phyloP scores from a whole-genome alignment of 192 early-diverging fungal species.

The Dispira parvispora region DNA sequence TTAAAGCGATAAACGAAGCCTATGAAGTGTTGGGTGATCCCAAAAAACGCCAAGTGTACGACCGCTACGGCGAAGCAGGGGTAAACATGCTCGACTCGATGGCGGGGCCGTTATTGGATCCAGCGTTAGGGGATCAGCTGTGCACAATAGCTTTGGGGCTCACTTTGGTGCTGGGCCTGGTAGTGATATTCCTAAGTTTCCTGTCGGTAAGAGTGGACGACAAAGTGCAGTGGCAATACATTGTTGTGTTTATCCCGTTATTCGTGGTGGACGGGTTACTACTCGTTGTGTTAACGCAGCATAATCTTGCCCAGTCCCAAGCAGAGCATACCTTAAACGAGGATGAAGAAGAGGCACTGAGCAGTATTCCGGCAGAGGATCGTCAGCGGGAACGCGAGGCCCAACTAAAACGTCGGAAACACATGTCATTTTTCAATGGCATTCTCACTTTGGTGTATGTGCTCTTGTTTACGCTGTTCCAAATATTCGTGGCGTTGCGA shows the following conservation, averaged over 20 bases:
- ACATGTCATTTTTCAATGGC: constrained; percentile 9
- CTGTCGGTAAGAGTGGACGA: constrained; percentile 59
- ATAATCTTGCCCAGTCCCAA: constrained; percentile 1
- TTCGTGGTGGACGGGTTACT: constrained; percentile 49
- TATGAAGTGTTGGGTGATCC: constrained; percentile 61
- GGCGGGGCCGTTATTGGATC: constrained; percentile 45
- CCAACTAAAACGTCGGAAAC: constrained; percentile 12
- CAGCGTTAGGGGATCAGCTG: constrained; percentile 42
- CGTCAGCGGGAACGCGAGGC: constrained; percentile 13
- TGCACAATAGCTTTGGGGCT: constrained; percentile 37
- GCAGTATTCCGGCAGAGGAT: constrained; percentile 11
- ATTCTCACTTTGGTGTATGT: constrained; percentile 27
- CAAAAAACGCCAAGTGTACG: constrained; percentile 77
- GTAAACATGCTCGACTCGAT: constrained; percentile 56
- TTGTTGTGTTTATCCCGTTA: constrained; percentile 63
- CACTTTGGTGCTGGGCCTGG: constrained; percentile 33
- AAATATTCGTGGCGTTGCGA: constrained; percentile 37
- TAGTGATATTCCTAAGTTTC: constrained; percentile 74
- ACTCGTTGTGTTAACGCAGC: constrained; percentile 19
- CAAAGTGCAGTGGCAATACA: constrained; percentile 48
- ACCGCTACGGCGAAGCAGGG: constrained; percentile 71
- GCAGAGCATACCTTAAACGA: constrained; percentile 16
- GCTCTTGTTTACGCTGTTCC: constrained; percentile 46
- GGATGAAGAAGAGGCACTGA: constrained; percentile 20
- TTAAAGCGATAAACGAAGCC: constrained; percentile 72